phyloP scores from a whole-genome alignment of 2,329 filamentous ascomycete genomes.

The Xylariaceae sp. region DNA sequence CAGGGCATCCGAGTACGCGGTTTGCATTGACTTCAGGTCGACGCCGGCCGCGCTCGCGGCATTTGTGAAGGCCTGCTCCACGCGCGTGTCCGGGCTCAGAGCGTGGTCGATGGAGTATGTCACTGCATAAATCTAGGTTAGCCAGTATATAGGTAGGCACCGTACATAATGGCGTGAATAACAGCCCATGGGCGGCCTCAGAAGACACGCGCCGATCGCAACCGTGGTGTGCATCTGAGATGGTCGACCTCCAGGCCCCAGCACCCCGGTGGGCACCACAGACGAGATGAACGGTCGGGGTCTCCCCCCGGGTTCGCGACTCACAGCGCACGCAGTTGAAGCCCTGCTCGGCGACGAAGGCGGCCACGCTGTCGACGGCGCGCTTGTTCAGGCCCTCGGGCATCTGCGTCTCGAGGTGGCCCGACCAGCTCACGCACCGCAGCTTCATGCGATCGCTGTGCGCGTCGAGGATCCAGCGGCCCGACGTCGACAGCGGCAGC shows the following conservation, averaged over 20 bases:
- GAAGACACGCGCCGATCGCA: too few relatives aligned
- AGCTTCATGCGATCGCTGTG: conserved; percentile 45
- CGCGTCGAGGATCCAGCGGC: conserved; percentile 43
- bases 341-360: conserved; percentile 43
- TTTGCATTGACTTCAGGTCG: conserved; percentile 28
- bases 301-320: too few relatives aligned
- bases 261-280: too few relatives aligned
- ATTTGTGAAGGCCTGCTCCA: conserved; percentile 37
- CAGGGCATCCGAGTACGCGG: conserved; percentile 34
- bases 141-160: too few relatives aligned
- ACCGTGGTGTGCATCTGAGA: too few relatives aligned
- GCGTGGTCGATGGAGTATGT: conserved; percentile 57
- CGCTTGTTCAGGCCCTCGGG: conserved; percentile 54
- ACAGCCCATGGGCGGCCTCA: too few relatives aligned
- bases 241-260: too few relatives aligned
- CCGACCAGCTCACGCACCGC: conserved; percentile 55
- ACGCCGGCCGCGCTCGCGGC: conserved; percentile 35
- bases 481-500: conserved; percentile 36
- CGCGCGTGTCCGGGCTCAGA: conserved; percentile 31
- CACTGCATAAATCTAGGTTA: too few relatives aligned
- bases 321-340: conserved; percentile 57
- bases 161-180: too few relatives aligned
- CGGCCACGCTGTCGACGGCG: conserved; percentile 40
- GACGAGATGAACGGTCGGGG: too few relatives aligned
- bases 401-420: conserved; percentile 50